These are phyloP conservation scores for Gigaspora rosea DNA, from an alignment of 192 early-diverging fungal genomes.

Conservation along the genomic window DNA sequence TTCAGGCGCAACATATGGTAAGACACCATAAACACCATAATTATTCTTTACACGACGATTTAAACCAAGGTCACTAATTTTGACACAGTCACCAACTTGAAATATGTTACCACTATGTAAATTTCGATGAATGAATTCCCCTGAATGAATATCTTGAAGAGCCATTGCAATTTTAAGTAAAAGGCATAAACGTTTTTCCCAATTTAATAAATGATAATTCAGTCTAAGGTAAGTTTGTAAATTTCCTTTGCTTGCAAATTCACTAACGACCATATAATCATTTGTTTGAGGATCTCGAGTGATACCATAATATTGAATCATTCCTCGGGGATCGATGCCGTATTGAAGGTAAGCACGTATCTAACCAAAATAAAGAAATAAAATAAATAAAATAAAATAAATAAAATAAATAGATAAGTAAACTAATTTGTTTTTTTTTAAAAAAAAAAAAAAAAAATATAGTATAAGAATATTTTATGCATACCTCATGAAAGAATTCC, in stretches of 20 bases:
- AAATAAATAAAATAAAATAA: neutral
- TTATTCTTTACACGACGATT: neutral
- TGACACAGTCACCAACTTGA: neutral
- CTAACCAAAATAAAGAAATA: neutral
- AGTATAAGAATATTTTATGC: neutral
- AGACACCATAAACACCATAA: constrained; percentile 1
- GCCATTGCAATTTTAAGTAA: constrained; percentile 11
- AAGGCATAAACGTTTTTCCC: constrained; percentile 4
- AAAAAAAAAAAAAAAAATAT: constrained; percentile 4
- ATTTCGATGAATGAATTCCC: constrained; percentile 20
- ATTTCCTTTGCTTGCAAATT: constrained; percentile 12
- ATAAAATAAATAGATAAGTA: neutral
- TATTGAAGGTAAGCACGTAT: neutral
- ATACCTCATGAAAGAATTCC: constrained; percentile 14
- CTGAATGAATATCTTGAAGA: constrained; percentile 22
- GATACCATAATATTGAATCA: constrained; percentile 6
- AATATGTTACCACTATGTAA: constrained; percentile 33
- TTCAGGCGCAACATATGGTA: constrained; percentile 16
- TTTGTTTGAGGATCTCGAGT: constrained; percentile 17
- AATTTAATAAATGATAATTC: neutral
- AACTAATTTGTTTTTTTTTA: neutral
- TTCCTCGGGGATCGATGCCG: neutral
- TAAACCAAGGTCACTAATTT: constrained; percentile 23
- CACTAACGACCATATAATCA: constrained; percentile 10
- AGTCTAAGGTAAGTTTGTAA: neutral